Evolutionary conservation across 768 basidiomycete genomes (phyloP).

Genomic region (Kwoniella pini): DNA sequence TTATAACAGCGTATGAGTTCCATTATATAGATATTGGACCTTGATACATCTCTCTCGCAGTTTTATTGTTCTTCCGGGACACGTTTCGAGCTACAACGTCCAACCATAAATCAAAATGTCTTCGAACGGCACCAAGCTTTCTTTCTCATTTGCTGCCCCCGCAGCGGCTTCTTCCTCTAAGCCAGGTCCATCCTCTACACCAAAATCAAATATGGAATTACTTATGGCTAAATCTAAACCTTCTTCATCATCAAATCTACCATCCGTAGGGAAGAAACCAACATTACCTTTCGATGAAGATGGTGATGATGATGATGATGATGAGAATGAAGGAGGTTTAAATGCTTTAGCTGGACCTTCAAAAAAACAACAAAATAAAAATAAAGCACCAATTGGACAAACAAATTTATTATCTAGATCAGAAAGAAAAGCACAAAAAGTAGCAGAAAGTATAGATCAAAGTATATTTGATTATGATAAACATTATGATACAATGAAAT

Average conservation of each 20-base stretch:
- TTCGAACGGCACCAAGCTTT: slow-evolving; percentile 63
- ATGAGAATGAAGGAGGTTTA: background rate
- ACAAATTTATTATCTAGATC: slow-evolving; percentile 32
- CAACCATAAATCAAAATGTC: slow-evolving; percentile 18
- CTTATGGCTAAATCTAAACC: slow-evolving; percentile 40
- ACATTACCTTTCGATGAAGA: slow-evolving; percentile 66
- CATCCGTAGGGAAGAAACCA: slow-evolving; percentile 55
- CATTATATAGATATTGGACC: no score
- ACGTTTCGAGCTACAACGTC: no score
- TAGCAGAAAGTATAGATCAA: slow-evolving; percentile 73
- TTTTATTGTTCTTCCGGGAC: no score
- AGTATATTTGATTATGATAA: slow-evolving; percentile 94
- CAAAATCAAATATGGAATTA: slow-evolving; percentile 39
- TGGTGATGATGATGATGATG: slow-evolving; percentile 56
- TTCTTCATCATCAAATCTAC: slow-evolving; percentile 10
- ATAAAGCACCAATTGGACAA: slow-evolving; percentile 8
- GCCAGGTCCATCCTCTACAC: slow-evolving; percentile 5
- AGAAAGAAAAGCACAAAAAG: slow-evolving; percentile 61
- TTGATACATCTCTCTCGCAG: no score
- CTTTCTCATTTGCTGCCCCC: slow-evolving; percentile 68
- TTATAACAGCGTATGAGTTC: no score
- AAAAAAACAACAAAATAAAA: background rate
- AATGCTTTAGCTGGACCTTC: slow-evolving; percentile 15
- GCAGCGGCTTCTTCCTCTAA: slow-evolving; percentile 7
- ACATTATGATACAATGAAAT: slow-evolving; percentile 94